Percentiles rank a stretch among this genome's conserved stretches.
phyloP scores from a whole-genome alignment of 805 yeast genomes.

The Candida ponderosae region DNA sequence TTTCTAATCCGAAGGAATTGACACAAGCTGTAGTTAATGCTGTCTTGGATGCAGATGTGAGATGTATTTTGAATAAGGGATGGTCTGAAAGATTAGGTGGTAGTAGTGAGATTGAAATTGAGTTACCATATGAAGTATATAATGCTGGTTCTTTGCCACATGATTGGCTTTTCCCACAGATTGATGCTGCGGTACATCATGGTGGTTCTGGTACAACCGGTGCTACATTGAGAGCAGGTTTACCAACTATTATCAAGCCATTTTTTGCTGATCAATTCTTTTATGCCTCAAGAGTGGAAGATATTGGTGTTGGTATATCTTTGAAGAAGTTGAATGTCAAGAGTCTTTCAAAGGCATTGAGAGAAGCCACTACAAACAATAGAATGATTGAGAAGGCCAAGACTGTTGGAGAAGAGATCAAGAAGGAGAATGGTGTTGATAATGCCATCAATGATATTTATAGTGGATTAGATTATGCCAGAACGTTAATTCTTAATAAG shows the following conservation, averaged over 20 bases:
- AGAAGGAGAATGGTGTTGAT: constrained; percentile 72
- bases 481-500: constrained; percentile 43
- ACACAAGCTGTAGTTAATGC: constrained; percentile 76
- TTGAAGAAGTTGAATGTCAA: constrained; percentile 60
- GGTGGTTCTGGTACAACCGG: constrained; percentile 98
- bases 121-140: constrained; percentile 59
- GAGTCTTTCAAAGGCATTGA: constrained; percentile 59
- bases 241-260: constrained; percentile 88
- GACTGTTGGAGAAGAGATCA: constrained; percentile 52
- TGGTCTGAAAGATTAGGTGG: constrained; percentile 75
- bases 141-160: constrained; percentile 77
- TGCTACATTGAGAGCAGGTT: constrained; percentile 76
- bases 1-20: constrained; percentile 68
- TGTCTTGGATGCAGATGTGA: constrained; percentile 69
- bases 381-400: constrained; percentile 64
- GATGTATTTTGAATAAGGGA: constrained; percentile 86
- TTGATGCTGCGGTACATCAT: constrained; percentile 95
- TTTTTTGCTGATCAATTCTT: constrained; percentile 96
- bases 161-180: constrained; percentile 85
- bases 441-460: constrained; percentile 76
- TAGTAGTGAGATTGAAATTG: constrained; percentile 27
- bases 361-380: constrained; percentile 56
- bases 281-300: constrained; percentile 82
- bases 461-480: constrained; percentile 70
- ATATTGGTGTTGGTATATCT: constrained; percentile 75